phyloP scores from a whole-genome alignment of 2,329 filamentous ascomycete genomes.

The Colletotrichum siamense region DNA sequence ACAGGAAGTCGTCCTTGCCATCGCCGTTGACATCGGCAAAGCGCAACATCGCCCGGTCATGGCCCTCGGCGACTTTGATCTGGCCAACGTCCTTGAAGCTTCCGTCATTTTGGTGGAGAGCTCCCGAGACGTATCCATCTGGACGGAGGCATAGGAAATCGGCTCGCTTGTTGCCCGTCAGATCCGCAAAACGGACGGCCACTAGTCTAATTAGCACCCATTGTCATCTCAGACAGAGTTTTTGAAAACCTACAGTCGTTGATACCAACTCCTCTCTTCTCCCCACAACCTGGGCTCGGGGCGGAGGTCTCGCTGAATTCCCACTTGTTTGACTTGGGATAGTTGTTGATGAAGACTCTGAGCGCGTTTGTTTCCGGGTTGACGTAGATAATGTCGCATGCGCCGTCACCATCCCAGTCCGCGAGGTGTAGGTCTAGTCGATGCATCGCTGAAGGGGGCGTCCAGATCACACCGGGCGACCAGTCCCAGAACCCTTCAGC shows the following conservation, averaged over 20 bases:
- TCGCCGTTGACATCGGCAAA: constrained; percentile 45
- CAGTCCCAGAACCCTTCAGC: neutral
- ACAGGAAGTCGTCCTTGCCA: constrained; percentile 38
- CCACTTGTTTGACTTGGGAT: neutral
- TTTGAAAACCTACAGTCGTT: neutral
- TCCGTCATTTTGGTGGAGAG: constrained; percentile 24
- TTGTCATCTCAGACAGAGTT: neutral
- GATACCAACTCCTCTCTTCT: neutral
- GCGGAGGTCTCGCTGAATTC: neutral
- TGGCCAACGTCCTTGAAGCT: constrained; percentile 26
- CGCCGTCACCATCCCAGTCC: constrained; percentile 42
- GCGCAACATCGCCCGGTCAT: constrained; percentile 39
- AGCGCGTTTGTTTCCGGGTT: neutral
- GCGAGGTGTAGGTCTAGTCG: constrained; percentile 35
- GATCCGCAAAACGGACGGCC: neutral
- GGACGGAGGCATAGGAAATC: constrained; percentile 39
- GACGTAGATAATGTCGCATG: constrained; percentile 34
- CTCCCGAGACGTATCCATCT: constrained; percentile 29
- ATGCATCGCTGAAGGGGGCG: constrained; percentile 8
- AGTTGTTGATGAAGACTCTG: neutral
- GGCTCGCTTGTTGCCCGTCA: constrained; percentile 19
- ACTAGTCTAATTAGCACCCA: constrained; percentile 18
- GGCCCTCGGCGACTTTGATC: constrained; percentile 30
- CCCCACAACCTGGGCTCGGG: neutral
- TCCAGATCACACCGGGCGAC: neutral